Evolutionary conservation across 1,284 basidiomycete species (phyloP).

Genomic region (Austroboletus rostrupii): DNA sequence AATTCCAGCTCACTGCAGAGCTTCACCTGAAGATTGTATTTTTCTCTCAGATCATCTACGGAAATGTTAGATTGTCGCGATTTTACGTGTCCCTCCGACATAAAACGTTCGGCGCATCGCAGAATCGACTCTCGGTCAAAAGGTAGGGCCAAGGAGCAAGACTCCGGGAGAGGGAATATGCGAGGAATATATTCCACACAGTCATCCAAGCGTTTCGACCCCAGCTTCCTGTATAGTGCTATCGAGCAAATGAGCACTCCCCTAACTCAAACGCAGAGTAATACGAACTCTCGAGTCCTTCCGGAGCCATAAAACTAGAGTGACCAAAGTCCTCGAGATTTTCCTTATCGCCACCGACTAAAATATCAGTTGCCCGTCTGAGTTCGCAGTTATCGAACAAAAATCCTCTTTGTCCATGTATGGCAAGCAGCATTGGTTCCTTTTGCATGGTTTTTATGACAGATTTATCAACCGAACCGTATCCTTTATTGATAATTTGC

Average conservation of each 20-base stretch:
- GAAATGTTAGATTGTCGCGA: background rate
- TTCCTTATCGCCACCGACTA: background rate
- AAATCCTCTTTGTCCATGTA: background rate
- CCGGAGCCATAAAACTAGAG: background rate
- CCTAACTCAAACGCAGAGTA: background rate
- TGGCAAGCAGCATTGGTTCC: slow-evolving; percentile 19
- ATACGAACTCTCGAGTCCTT: background rate
- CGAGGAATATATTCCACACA: background rate
- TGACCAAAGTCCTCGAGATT: background rate
- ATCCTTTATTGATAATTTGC: slow-evolving; percentile 15
- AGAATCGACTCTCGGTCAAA: background rate
- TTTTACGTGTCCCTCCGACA: slow-evolving; percentile 9
- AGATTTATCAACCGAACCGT: slow-evolving; percentile 11
- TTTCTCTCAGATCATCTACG: background rate
- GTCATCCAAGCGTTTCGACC: background rate
- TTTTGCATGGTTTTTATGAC: slow-evolving; percentile 15
- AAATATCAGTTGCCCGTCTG: background rate
- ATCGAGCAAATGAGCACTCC: background rate
- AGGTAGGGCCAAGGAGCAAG: background rate
- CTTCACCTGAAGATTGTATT: slow-evolving; percentile 2
- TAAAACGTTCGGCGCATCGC: slow-evolving; percentile 1
- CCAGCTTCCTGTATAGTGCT: background rate
- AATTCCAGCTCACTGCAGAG: slow-evolving; percentile 4
- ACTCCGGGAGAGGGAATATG: background rate
- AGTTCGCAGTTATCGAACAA: background rate